Evolutionary conservation across 495 filamentous ascomycete genomes (phyloP), one percentile per base, ranked within the genome.

Genomic region (Lepidopterella palustris): DNA sequence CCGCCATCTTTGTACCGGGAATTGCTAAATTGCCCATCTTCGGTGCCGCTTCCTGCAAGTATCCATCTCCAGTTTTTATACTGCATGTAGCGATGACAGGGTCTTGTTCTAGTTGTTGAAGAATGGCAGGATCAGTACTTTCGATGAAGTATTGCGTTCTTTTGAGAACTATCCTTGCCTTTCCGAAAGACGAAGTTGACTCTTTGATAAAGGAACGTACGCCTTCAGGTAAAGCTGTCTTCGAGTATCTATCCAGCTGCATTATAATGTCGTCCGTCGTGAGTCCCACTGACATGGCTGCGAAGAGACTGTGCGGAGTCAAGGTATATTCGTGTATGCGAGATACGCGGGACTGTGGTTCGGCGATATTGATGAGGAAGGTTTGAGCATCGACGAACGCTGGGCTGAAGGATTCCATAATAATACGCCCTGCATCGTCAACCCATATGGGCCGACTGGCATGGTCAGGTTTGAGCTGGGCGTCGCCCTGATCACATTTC

Each of bases 101-200:
- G 70, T 91, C 88, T 60, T 85, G 77, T 11, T 97, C 77, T 13
- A 97, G 80, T 66, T 77, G 85, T 73, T 96, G 91, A 47, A 99
- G 75, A 74, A 95, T 86, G 15, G 83, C 76, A 20, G 90, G 85
- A 68, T 97, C 92, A 4, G 85, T 81, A 62, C 88, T 96, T 74
- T 99, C 93, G 60, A 97, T 84, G 69, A 87, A 97, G 72, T 93
- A 96, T 57, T 85, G 85, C 62, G 92, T 97, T 67, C 96, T 85
- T 71, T 96, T 95, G 58, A 97, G 74, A 23, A 97, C 93, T 35
- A 97, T 81, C 74, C 96, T 93, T 35, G 96, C 90, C 72, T 97
- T 97, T 39, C 93, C 93, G 71, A 92, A 97, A 23, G 87, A 91
- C 57, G 87, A 84, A 5, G 92, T 96, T 67, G 88, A 90, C 39